These are phyloP conservation scores for Gloeopeniophorella convolvens DNA, from an alignment of 768 basidiomycete genomes.

Conservation along the genomic window DNA sequence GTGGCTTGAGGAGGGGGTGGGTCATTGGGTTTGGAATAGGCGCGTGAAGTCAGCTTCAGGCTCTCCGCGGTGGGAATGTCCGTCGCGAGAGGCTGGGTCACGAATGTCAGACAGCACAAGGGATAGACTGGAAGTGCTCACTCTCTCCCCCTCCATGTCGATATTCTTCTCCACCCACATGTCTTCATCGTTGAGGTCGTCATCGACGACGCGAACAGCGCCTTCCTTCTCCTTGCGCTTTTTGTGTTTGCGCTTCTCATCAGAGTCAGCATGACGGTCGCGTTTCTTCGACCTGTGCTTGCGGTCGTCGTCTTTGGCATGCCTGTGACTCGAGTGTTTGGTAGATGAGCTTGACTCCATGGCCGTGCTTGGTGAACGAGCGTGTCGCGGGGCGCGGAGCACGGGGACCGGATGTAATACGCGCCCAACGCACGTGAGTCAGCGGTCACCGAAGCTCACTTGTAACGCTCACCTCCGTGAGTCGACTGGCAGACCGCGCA, in stretches of 20 bases:
- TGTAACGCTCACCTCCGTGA: too few relatives aligned
- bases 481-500: not conserved
- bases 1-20: conserved; percentile 40
- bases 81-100: conserved; percentile 50
- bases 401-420: too few relatives aligned
- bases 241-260: conserved; percentile 30
- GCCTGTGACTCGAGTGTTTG: conserved; percentile 29
- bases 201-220: conserved; percentile 53
- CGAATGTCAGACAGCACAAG: conserved; percentile 5
- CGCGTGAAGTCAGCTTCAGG: conserved; percentile 60
- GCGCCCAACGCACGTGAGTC: too few relatives aligned
- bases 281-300: conserved; percentile 51
- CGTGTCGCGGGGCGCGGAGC: too few relatives aligned
- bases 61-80: conserved; percentile 73
- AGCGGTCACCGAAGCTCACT: too few relatives aligned
- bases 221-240: conserved; percentile 31
- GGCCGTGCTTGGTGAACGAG: not conserved
- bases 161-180: conserved; percentile 90
- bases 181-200: conserved; percentile 66
- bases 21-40: conserved; percentile 38
- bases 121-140: conserved; percentile 33
- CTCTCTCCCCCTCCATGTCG: conserved; percentile 67
- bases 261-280: conserved; percentile 41
- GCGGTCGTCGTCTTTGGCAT: conserved; percentile 33
- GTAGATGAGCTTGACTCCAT: not conserved